These are phyloP conservation scores for Trichothecium roseum DNA, from an alignment of 2,329 filamentous ascomycete species.

Conservation along the genomic window DNA sequence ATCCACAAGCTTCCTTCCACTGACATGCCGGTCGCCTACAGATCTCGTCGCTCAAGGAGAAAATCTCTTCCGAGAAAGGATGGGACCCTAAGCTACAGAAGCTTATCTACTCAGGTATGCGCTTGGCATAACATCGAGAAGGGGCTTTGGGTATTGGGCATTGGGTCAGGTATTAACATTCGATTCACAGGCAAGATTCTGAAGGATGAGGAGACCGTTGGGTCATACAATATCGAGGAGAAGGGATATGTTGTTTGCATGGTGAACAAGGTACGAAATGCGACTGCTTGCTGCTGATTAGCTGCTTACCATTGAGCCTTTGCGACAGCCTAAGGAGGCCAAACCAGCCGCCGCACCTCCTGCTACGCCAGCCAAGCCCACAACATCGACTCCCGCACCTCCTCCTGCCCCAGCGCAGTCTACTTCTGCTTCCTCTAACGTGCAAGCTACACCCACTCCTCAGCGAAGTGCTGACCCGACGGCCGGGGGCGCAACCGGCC, in stretches of 20 bases:
- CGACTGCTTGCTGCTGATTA: background rate
- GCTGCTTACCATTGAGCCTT: background rate
- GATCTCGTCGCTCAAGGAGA: slow-evolving; percentile 87
- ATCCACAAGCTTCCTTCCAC: background rate
- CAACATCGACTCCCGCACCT: slow-evolving; percentile 52
- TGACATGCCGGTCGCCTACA: slow-evolving; percentile 22
- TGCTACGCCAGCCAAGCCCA: slow-evolving; percentile 43
- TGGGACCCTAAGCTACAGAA: slow-evolving; percentile 89
- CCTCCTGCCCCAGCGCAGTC: slow-evolving; percentile 28
- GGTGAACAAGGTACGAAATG: slow-evolving; percentile 74
- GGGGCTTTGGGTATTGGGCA: too few relatives aligned
- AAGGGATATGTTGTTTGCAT: slow-evolving; percentile 99
- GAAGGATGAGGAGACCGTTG: slow-evolving; percentile 93
- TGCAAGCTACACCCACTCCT: slow-evolving; percentile 44
- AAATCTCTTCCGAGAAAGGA: slow-evolving; percentile 84
- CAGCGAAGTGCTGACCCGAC: slow-evolving; percentile 27
- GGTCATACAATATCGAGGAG: slow-evolving; percentile 97
- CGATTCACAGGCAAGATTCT: slow-evolving; percentile 75
- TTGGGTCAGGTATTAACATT: too few relatives aligned
- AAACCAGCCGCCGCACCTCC: slow-evolving; percentile 56
- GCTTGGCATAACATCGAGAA: background rate
- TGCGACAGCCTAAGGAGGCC: slow-evolving; percentile 35
- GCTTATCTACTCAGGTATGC: slow-evolving; percentile 92
- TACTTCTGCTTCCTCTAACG: slow-evolving; percentile 34
- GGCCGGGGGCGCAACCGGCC: slow-evolving; percentile 33